A percentile compares a stretch with the other conserved stretches of the same genome.
Conservation (phyloP, 768 basidiomycete genomes). For the Boletus subcaerulescens region DNA sequence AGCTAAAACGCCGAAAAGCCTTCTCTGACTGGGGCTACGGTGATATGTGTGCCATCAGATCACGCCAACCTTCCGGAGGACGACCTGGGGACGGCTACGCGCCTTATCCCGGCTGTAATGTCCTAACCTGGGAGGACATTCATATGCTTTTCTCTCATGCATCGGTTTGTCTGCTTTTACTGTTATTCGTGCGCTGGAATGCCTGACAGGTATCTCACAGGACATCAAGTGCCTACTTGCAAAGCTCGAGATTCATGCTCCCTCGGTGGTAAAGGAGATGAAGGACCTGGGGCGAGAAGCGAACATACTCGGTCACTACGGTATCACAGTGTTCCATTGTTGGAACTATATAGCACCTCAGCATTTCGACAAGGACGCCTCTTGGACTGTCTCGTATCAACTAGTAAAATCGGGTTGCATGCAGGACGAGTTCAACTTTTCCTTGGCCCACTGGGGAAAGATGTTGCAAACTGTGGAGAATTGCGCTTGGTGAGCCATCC, state of each 20-base stretch:
- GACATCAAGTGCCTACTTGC: background rate
- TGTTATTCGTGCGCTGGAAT: background rate
- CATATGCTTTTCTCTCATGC: background rate
- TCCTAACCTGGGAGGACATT: background rate
- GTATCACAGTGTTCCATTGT: slow-evolving; percentile 3
- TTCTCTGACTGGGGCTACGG: background rate
- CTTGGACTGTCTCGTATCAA: slow-evolving; percentile 8
- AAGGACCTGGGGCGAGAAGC: background rate
- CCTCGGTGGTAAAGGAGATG: background rate
- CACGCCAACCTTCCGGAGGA: background rate
- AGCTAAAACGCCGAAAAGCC: background rate
- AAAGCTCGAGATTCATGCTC: background rate
- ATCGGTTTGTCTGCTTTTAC: background rate
- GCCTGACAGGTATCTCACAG: background rate
- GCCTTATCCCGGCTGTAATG: background rate
- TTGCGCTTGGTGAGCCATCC: slow-evolving; percentile 1
- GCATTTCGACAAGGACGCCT: no score
- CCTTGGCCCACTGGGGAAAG: background rate
- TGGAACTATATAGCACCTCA: slow-evolving; percentile 5
- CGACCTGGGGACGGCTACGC: background rate
- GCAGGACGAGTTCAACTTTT: slow-evolving; percentile 5
- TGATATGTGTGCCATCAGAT: background rate
- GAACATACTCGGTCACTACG: background rate
- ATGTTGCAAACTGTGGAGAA: background rate
- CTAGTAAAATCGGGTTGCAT: background rate